Base-by-base conservation (phyloP, 768 basidiomycete species). In the Tulasnella sp. region DNA sequence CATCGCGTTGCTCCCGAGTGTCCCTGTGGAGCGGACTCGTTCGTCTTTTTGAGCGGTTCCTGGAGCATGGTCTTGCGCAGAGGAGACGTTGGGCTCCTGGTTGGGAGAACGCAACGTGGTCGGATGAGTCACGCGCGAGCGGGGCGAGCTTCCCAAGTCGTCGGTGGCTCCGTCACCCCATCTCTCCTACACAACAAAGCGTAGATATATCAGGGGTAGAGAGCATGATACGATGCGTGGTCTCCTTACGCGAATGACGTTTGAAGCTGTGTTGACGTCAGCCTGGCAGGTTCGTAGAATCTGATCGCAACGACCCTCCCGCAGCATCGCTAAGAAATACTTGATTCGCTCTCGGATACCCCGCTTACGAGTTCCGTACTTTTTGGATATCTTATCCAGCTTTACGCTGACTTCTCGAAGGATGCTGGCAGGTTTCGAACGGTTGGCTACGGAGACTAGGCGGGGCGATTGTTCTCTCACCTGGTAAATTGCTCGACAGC, bases 291-390 rank as follows among this genome's bases (percentile, higher is more conserved):
- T n/a, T 7, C 7, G n/a, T 12, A 54, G 24, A 54, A 54, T 54
- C n/a, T n/a, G 54, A 54, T n/a, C 8, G 54, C 54, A 54, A 54
- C 54, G 54, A 12, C 7, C 54, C n/a, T n/a, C 54, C n/a, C 24
- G 54, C 54, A 54, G 54, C 54, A 54, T 54, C 6, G 54, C 54
- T 22, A n/a, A 3, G 54, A 54, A 54, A n/a, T 54, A 54, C 54
- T 54, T 54, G n/a, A 54, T 54, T n/a, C 54, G 54, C 54, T 54
- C 54, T 24, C 54, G 54, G n/a, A 54, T 54, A 54, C 54, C 54
- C 7, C 54, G 54, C 12, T 54, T 54, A 1, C 54, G 3, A n/a
- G 24, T n/a, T n/a, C 54, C 54, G 54, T 54, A 54, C 54, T 54
- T 54, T 8, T 2, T n/a, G 24, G 54, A 54, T 54, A 54, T 54